These are phyloP conservation scores for Cytauxzoon felis DNA, from an alignment of 169 alveolate species.

Conservation along the genomic window DNA sequence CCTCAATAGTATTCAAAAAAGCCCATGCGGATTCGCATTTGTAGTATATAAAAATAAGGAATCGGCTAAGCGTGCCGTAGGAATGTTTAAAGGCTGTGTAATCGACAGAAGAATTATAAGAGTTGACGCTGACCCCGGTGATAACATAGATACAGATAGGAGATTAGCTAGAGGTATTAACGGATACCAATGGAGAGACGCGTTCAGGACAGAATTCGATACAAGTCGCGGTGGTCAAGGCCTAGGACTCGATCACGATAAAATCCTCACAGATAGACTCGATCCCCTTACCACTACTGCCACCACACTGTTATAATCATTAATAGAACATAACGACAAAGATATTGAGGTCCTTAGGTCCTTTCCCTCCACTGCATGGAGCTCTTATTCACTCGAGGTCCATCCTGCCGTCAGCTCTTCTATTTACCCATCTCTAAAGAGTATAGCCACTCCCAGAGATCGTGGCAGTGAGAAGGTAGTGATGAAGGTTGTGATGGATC, in stretches of 20 bases:
- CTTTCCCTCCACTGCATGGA: too few species aligned
- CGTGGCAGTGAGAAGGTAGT: too few species aligned
- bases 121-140: constrained; percentile 74
- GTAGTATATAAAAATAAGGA: constrained; percentile 63
- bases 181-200: constrained; percentile 76
- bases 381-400: too few species aligned
- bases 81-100: constrained; percentile 66
- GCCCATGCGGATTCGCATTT: constrained; percentile 75
- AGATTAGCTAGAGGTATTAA: constrained; percentile 72
- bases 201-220: constrained; percentile 58
- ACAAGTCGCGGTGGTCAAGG: constrained; percentile 65
- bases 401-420: too few species aligned
- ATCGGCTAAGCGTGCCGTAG: constrained; percentile 66
- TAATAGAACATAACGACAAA: too few species aligned
- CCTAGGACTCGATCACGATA: constrained; percentile 50
- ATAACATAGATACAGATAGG: constrained; percentile 60
- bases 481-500: too few species aligned
- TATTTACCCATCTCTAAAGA: too few species aligned
- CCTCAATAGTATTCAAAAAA: constrained; percentile 65
- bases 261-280: too few species aligned
- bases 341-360: too few species aligned
- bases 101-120: constrained; percentile 73
- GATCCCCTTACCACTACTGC: too few species aligned
- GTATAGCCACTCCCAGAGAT: too few species aligned
- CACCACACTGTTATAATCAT: too few species aligned